phyloP scores from a whole-genome alignment of 306 rosid genomes.

The Medicago truncatula region MtrunA17r5.0-ANR NC_053045.1:58448501-58449000 shows the following conservation, averaged over 20 bases:
- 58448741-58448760: slow-evolving; percentile 4
- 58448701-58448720: background rate
- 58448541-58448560: background rate
- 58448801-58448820: slow-evolving; percentile 74
- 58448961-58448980: slow-evolving; percentile 72
- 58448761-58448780: background rate
- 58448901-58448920: background rate
- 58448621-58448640: slow-evolving; percentile 72
- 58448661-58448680: background rate
- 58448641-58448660: background rate
- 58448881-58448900: background rate
- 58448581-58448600: slow-evolving; percentile 54
- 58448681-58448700: background rate
- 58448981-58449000: slow-evolving; percentile 85
- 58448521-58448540: background rate
- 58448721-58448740: background rate
- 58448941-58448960: background rate
- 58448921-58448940: background rate
- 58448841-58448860: background rate
- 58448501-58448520: background rate
- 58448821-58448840: slow-evolving; percentile 67
- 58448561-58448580: slow-evolving; percentile 57
- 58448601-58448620: slow-evolving; percentile 50
- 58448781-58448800: slow-evolving; percentile 66
- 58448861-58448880: background rate